These are phyloP conservation scores for Wolfiporia cocos DNA, from an alignment of 1,284 basidiomycete species.

Conservation along the genomic window DNA sequence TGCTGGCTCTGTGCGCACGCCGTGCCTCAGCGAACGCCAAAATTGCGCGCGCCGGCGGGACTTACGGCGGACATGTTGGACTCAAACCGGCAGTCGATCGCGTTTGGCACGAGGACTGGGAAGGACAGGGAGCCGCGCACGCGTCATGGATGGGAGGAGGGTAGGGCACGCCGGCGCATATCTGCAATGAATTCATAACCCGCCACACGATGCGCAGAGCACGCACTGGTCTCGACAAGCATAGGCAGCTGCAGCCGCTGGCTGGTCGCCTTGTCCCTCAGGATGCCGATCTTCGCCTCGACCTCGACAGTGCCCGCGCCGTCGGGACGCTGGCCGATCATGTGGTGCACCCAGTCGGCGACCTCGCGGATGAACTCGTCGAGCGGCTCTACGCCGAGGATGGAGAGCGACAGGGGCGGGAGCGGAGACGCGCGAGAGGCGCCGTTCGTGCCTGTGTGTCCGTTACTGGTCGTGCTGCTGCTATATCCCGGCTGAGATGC, in stretches of 20 bases:
- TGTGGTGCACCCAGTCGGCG: slow-evolving; percentile 84
- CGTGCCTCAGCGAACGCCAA: slow-evolving; percentile 5
- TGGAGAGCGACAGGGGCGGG: slow-evolving; percentile 79
- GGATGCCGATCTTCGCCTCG: slow-evolving; percentile 88
- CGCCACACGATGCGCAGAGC: slow-evolving; percentile 3
- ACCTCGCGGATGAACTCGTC: slow-evolving; percentile 93
- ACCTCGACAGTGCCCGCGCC: slow-evolving; percentile 62
- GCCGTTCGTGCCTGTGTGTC: slow-evolving; percentile 14
- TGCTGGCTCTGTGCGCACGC: slow-evolving; percentile 79
- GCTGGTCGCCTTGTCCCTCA: slow-evolving; percentile 57
- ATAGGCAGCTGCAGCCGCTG: slow-evolving; percentile 69
- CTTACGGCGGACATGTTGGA: slow-evolving; percentile 87
- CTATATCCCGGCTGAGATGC: slow-evolving; percentile 2
- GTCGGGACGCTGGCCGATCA: slow-evolving; percentile 46
- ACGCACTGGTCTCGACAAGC: slow-evolving; percentile 84
- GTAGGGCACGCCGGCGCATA: neutral
- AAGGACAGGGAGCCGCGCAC: neutral
- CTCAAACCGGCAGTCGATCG: slow-evolving; percentile 70
- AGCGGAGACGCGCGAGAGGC: slow-evolving; percentile 18
- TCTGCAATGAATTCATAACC: too few relatives aligned
- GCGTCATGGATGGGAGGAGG: neutral
- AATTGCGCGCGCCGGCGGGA: slow-evolving; percentile 15
- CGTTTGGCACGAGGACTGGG: slow-evolving; percentile 44
- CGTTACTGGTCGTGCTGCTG: slow-evolving; percentile 15
- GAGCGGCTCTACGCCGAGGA: slow-evolving; percentile 88